These are phyloP conservation scores for Diaporthe amygdali DNA, from an alignment of 2,329 filamentous ascomycete species.

Conservation along the genomic window DNA sequence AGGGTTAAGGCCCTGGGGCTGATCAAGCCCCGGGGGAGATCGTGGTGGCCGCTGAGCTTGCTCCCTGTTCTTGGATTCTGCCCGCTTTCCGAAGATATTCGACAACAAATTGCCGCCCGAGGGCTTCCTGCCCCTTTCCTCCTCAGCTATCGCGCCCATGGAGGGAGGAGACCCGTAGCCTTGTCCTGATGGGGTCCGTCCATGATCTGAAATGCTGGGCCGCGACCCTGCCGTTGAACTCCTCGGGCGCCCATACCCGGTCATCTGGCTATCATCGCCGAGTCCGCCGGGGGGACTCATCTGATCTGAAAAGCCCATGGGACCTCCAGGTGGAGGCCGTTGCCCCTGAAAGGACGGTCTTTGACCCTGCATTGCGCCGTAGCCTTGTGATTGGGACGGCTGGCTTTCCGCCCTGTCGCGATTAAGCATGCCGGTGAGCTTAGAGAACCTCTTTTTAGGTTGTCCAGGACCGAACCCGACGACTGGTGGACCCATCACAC, in stretches of 20 bases:
- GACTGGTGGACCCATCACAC: constrained; percentile 17
- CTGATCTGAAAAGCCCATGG: constrained; percentile 3
- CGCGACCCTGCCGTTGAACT: constrained; percentile 30
- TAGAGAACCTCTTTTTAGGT: constrained; percentile 54
- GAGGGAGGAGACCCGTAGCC: background rate
- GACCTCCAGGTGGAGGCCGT: background rate
- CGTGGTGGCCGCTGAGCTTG: constrained; percentile 12
- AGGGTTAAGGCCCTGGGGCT: constrained; percentile 22
- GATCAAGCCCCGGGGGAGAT: constrained; percentile 20
- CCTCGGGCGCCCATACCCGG: constrained; percentile 23
- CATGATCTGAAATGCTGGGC: constrained; percentile 20
- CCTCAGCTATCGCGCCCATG: constrained; percentile 23
- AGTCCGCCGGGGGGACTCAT: background rate
- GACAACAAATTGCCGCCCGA: constrained; percentile 31
- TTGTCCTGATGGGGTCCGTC: constrained; percentile 18
- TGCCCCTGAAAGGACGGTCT: constrained; percentile 29
- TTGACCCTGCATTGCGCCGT: constrained; percentile 21
- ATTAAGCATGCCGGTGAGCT: constrained; percentile 37
- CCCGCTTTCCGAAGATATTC: constrained; percentile 29
- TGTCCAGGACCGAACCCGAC: constrained; percentile 23
- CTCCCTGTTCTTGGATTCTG: constrained; percentile 29
- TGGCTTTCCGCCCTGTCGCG: constrained; percentile 27
- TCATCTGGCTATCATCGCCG: background rate
- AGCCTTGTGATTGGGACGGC: constrained; percentile 14
- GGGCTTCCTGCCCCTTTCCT: constrained; percentile 30